Evolutionary conservation across 306 rosid genomes (phyloP).

Genomic region (Citrullus amarus): DNA sequence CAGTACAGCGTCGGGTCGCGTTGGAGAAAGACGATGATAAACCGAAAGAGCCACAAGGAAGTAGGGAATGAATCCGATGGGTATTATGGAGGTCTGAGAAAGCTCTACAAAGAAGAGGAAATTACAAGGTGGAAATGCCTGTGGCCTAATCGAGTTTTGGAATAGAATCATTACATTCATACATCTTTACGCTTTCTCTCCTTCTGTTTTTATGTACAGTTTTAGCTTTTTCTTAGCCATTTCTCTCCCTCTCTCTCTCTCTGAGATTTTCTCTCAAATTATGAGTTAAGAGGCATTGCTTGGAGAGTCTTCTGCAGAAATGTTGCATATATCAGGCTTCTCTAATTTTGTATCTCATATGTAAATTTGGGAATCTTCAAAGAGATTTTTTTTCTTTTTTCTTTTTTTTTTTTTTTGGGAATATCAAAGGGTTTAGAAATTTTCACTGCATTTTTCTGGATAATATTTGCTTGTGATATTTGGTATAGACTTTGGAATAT

Average conservation of each 20-base stretch:
- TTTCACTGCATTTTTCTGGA: background rate
- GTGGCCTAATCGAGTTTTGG: constrained; percentile 50
- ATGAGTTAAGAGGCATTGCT: background rate
- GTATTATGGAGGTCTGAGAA: constrained; percentile 80
- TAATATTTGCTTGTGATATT: background rate
- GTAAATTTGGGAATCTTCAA: background rate
- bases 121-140: constrained; percentile 57
- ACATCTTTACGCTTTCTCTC: background rate
- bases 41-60: constrained; percentile 55
- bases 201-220: background rate
- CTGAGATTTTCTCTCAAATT: background rate
- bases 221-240: background rate
- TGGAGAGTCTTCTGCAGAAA: background rate
- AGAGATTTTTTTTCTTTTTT: background rate
- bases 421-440: background rate
- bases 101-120: constrained; percentile 49
- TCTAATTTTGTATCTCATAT: background rate
- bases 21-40: constrained; percentile 64
- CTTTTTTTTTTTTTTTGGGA: background rate
- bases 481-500: background rate
- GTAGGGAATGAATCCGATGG: constrained; percentile 78
- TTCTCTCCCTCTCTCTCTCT: background rate
- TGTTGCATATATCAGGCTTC: background rate
- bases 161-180: constrained; percentile 9
- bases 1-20: constrained; percentile 63